Evolutionary conservation across 129 eudicot genomes (phyloP).

Genomic region (carrot (Daucus carota)): DNA sequence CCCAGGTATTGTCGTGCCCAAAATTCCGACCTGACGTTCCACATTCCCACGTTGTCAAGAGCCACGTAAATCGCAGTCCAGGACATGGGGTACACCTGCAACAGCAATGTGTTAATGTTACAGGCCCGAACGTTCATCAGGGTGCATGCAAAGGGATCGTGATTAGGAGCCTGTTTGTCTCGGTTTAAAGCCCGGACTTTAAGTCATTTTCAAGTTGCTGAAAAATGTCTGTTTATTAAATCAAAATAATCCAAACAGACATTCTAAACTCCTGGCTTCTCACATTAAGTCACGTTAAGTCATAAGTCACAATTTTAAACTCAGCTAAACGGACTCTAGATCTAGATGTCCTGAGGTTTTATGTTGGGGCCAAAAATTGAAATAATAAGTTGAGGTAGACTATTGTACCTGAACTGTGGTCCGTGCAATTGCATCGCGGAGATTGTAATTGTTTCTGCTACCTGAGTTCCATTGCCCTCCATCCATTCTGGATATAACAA

Average conservation of each 20-base stretch:
- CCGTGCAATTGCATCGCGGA: constrained; percentile 76
- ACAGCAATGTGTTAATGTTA: background rate
- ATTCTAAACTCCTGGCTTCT: too few relatives aligned
- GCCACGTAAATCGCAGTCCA: constrained; percentile 82
- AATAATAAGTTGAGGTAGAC: background rate
- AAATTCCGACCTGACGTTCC: constrained; percentile 82
- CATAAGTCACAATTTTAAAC: too few relatives aligned
- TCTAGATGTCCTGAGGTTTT: too few relatives aligned
- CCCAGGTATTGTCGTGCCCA: constrained; percentile 96
- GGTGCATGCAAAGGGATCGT: background rate
- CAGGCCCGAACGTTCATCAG: background rate
- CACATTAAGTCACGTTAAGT: too few relatives aligned
- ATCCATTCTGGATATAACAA: constrained; percentile 64
- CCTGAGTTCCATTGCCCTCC: constrained; percentile 86
- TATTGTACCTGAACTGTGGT: constrained; percentile 62
- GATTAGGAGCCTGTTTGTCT: too few relatives aligned
- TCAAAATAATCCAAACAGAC: too few relatives aligned
- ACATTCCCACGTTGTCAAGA: constrained; percentile 90
- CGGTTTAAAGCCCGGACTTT: too few relatives aligned
- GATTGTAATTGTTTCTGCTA: constrained; percentile 73
- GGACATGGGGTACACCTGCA: constrained; percentile 79
- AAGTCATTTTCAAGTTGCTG: too few relatives aligned
- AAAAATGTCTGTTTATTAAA: too few relatives aligned
- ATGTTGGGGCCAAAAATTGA: background rate
- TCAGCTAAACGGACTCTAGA: too few relatives aligned